Evolutionary conservation across 441 rosid species (phyloP).

Genomic region (Arabidopsis lyrata): DNA sequence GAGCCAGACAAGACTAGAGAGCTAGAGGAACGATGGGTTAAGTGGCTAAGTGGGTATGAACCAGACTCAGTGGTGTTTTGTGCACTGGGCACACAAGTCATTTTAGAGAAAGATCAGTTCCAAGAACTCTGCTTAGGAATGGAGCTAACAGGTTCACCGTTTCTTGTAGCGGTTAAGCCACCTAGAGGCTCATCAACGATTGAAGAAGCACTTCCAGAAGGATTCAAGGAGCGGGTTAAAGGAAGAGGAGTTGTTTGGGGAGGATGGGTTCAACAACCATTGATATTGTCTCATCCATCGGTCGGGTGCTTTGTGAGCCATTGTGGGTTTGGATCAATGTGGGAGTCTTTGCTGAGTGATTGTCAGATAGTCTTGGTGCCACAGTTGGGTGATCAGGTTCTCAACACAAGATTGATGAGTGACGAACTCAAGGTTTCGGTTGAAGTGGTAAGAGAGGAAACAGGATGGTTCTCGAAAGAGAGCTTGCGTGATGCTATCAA

Average conservation of each 20-base stretch:
- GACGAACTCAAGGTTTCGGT: conserved; percentile 46
- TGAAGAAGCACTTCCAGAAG: conserved; percentile 63
- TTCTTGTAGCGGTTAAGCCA: conserved; percentile 35
- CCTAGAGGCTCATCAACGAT: conserved; percentile 34
- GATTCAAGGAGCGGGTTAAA: conserved; percentile 56
- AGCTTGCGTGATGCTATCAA: conserved; percentile 43
- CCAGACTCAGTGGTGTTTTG: conserved; percentile 19
- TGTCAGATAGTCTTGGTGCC: conserved; percentile 63
- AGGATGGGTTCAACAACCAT: conserved; percentile 56
- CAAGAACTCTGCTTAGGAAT: conserved; percentile 34
- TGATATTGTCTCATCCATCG: conserved; percentile 52
- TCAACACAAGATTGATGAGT: conserved; percentile 42
- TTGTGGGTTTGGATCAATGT: conserved; percentile 73
- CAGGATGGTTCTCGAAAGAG: conserved; percentile 48
- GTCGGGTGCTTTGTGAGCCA: conserved; percentile 69
- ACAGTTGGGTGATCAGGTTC: conserved; percentile 40
- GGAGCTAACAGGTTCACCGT: conserved; percentile 42
- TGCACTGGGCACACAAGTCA: conserved; percentile 18
- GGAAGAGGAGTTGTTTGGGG: conserved; percentile 55
- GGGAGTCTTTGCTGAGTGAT: conserved; percentile 62
- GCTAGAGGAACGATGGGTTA: conserved; percentile 36
- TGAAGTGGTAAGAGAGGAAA: conserved; percentile 43
- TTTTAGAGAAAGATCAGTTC: conserved; percentile 25
- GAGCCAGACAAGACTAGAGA: conserved; percentile 12
- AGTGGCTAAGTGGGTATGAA: conserved; percentile 22